These are phyloP conservation scores for Flammula alnicola DNA, from an alignment of 1,284 basidiomycete genomes.

Conservation along the genomic window DNA sequence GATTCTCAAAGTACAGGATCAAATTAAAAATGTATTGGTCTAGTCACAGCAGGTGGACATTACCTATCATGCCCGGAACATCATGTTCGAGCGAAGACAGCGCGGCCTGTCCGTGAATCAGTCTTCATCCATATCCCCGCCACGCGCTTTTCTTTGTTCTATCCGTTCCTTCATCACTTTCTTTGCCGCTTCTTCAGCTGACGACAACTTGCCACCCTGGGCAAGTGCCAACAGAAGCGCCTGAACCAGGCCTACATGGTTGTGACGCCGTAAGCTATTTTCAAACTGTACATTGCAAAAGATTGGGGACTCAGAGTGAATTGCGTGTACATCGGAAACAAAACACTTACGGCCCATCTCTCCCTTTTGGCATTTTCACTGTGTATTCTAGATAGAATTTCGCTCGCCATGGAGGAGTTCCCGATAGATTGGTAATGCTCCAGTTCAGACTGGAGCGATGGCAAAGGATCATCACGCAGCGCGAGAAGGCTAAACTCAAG, in stretches of 20 bases:
- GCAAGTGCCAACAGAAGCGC: conserved; percentile 71
- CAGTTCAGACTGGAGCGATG: conserved; percentile 64
- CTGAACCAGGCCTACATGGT: conserved; percentile 81
- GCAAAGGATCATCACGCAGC: conserved; percentile 79
- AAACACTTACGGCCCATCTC: conserved; percentile 71
- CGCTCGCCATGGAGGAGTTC: conserved; percentile 49
- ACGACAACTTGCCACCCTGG: conserved; percentile 59
- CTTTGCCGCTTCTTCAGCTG: conserved; percentile 51
- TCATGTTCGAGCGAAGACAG: too few species aligned
- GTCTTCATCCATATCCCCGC: conserved; percentile 62
- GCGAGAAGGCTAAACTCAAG: conserved; percentile 92
- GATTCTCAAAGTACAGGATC: conserved; percentile 1
- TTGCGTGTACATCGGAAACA: conserved; percentile 16
- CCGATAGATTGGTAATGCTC: conserved; percentile 50
- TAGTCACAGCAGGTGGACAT: conserved; percentile 9
- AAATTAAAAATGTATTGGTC: conserved; percentile 11
- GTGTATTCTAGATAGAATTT: conserved; percentile 65
- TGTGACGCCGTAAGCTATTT: conserved; percentile 81
- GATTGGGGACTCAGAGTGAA: conserved; percentile 12
- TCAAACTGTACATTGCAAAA: conserved; percentile 62
- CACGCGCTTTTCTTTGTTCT: conserved; percentile 52
- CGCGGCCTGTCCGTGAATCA: too few species aligned
- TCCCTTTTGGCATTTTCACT: conserved; percentile 80
- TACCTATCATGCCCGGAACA: conserved; percentile 8
- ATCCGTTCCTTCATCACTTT: conserved; percentile 57